Base-by-base conservation (phyloP, 192 early-diverging fungal species). In the Lunasporangiospora selenospora region DNA sequence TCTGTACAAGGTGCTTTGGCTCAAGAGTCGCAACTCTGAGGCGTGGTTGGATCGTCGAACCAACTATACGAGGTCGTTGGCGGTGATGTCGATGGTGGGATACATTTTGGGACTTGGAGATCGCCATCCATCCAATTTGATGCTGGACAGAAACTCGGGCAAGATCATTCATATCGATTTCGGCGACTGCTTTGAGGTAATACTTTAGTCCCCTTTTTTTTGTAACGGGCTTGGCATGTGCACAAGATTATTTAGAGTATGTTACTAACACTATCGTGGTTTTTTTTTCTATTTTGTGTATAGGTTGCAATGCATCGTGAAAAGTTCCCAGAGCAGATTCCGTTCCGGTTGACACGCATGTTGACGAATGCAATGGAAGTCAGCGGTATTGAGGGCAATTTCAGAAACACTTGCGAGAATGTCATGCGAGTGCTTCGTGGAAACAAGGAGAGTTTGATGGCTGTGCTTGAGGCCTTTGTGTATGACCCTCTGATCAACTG, bases 271-370 rank as follows among this genome's bases (percentile, higher is more conserved):
- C n/a, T n/a, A n/a, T 31, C 37, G 51, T 53, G 10, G 40, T 54
- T 15, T 55, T 44, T 13, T 23, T 19, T 39, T 3, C 3, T 18
- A 38, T 18, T 45, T 66, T 45, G 26, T 24, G 13, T 26, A n/a
- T 65, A 91, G 87, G 88, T 98, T 50, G 95, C 97, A 1, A 93
- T 92, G 85, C 91, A 96, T 58, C 90, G 98, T 46, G 95, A 98
- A 37, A 93, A 96, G 65, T 98, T 89, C 85, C 98, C 98, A 5
- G 98, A 99, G 67, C 92, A 87, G 57, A 92, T 99, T 78, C 98
- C 98, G n/a, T 99, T 99, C 92, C 87, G 98, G 19, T 76, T 99
- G 46, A 99, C 98, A 3, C 84, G 98, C 5, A 99, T 99, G 98
- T 73, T 99, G 21, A 92, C 92, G 30, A 94, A 95, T 48, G 95